Evolutionary conservation across 208 protist genomes (phyloP).

Genomic region (Wallacemonas sp.): DNA sequence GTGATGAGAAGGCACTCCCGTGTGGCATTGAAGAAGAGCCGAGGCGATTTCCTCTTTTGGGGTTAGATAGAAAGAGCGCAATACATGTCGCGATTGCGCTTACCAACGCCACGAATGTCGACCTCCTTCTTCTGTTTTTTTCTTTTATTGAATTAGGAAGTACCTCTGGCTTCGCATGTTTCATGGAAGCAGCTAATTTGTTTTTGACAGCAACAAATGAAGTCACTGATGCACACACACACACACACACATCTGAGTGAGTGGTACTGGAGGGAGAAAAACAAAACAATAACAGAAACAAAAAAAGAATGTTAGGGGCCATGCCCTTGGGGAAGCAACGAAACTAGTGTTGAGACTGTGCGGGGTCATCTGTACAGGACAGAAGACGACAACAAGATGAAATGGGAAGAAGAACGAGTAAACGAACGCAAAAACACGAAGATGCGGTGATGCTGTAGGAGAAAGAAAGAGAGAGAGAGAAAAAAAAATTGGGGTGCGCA

Average conservation of each 20-base stretch:
- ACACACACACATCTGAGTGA: background rate
- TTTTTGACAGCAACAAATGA: background rate
- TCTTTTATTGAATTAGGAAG: background rate
- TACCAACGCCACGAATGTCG: too few species aligned
- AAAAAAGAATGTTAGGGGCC: conserved; percentile 1
- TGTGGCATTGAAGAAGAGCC: too few species aligned
- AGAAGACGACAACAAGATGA: background rate
- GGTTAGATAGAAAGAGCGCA: too few species aligned
- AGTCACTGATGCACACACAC: background rate
- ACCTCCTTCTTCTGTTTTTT: background rate
- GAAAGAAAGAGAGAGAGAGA: background rate
- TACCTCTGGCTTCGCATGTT: too few species aligned
- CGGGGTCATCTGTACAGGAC: background rate
- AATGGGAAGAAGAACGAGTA: background rate
- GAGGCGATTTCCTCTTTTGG: too few species aligned
- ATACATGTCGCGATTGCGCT: too few species aligned
- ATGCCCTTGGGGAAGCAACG: background rate
- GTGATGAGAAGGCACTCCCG: too few species aligned
- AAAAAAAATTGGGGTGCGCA: too few species aligned
- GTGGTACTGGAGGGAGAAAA: background rate
- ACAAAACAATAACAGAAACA: background rate
- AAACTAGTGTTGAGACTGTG: background rate
- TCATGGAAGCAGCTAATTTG: background rate
- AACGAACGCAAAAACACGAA: too few species aligned
- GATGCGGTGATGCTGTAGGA: too few species aligned